Base-by-base conservation (phyloP, 1,139 yeast genomes). In the Candida gigantensis region DNA sequence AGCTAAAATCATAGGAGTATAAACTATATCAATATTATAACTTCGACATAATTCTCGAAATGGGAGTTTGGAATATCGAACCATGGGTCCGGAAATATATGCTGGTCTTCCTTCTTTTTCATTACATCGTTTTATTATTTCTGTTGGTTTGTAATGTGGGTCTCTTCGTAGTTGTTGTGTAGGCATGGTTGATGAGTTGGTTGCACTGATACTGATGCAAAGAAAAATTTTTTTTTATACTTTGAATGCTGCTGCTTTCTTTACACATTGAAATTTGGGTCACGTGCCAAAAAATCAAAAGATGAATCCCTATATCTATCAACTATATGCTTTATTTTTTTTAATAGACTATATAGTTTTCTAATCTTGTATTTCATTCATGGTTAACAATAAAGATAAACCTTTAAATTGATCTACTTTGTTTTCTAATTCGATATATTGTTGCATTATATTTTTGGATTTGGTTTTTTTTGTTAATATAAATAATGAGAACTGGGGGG, bases 1-100 rank as follows among this genome's bases (percentile, higher is more conserved):
- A 2, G 97, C 97, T 32, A 92, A 67, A 29, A 92, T 89, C 98
- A 92, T 92, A 4, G 98, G 98, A 0, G 96, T 81, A 55, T 92
- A 92, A 3, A 88, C 95, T 8, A 92, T 81, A 54, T 90, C 96
- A 30, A 81, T 79, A 39, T 75, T 69, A 55, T 80, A 89, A 34
- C 82, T 80, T 28, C 96, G 72, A 10, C 90, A 77, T 5, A 87
- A 64, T 43, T 86, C 86, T 33, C 98, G 73, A 54, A 92, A 92
- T 3, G 98, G 96, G 28, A 94, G 74, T 58, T 92, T 92, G 1
- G 96, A 88, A 65, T 92, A 92, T 37, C 98, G 70, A 1, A 92
- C 98, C 98, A 92, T 92, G 5, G 98, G 98, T 0, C 97, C 98
- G 0, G 95, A 92, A 11, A 92, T 76, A 42, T 72, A 76, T 0